Evolutionary conservation across 2,329 filamentous ascomycete genomes (phyloP), one percentile per base, ranked within the genome.

Genomic region (Nemania diffusa): DNA sequence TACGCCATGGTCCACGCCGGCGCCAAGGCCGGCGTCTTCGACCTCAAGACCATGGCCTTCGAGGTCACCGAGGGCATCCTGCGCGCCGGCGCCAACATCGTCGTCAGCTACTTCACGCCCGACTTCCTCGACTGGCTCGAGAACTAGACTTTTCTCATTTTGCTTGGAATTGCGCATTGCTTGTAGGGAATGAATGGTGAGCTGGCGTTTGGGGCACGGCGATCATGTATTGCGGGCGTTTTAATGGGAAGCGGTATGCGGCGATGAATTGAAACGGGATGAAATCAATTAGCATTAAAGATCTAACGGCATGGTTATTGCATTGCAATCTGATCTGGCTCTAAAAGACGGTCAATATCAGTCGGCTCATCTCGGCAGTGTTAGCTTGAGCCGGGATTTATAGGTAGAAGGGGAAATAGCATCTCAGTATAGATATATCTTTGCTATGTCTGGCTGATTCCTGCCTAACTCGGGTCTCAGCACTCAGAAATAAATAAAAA

Each of bases 1-100:
- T 99, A 91, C 78, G 94, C 96, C 71, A 98, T 98, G 96, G 96
- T 99, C 59, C 93, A 97, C 77, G 96, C 96, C 0, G 96, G 88
- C 22, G 96, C 96, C 56, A 97, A 97, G 79, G 95, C 96, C 1
- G 96, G 96, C 4, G 96, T 99, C 2, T 99, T 98, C 77, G 95
- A 97, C 78, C 83, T 98, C 77, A 96, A 95, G 83, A 84, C 90
- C 3, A 97, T 97, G 92, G 96, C 93, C 0, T 94, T 97, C 74
- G 96, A 99, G 83, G 91, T 92, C 66, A 97, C 93, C 0, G 93
- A 98, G 80, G 93, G 94, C 26, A 98, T 99, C 70, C 82, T 99
- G 67, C 87, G 96, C 73, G 96, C 96, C 8, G 96, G 96, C 50
- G 96, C 96, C 6, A 95, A 91, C 0, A 98, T 99, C 76, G 87